These are phyloP conservation scores for Lasiodiplodia citricola DNA, from an alignment of 2,329 filamentous ascomycete species.

Conservation along the genomic window DNA sequence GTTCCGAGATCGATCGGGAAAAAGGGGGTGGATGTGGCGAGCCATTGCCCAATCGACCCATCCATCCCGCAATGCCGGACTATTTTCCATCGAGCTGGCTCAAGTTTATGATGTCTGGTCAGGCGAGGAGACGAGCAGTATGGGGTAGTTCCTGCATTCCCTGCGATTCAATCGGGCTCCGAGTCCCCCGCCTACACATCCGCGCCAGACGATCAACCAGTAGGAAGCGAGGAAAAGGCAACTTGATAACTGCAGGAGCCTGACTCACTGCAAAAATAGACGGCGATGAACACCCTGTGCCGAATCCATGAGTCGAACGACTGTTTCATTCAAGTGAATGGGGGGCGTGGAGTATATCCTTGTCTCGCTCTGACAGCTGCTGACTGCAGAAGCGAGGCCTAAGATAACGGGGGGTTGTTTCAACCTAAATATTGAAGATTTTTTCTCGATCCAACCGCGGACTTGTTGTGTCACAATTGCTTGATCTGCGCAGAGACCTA, in stretches of 20 bases:
- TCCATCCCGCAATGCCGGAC: no score
- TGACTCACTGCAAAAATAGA: neutral
- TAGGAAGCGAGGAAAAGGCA: neutral
- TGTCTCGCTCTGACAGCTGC: neutral
- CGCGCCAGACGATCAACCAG: no score
- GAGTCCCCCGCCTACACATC: no score
- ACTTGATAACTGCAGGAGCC: neutral
- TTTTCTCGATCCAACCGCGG: neutral
- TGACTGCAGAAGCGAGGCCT: neutral
- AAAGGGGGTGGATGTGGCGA: no score
- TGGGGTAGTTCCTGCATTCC: no score
- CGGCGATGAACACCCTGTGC: neutral
- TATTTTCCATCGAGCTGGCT: no score
- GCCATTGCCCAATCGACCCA: no score
- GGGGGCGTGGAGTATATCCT: neutral
- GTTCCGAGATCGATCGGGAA: no score
- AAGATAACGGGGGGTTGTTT: neutral
- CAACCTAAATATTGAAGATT: neutral
- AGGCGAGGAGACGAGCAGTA: no score
- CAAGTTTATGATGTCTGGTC: no score
- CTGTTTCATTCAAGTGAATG: neutral
- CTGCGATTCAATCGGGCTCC: no score
- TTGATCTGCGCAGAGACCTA: neutral
- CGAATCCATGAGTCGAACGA: neutral
- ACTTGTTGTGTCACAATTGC: neutral